phyloP scores from a whole-genome alignment of 305 asterid genomes.

The Fraxinus angustifolia region DNA sequence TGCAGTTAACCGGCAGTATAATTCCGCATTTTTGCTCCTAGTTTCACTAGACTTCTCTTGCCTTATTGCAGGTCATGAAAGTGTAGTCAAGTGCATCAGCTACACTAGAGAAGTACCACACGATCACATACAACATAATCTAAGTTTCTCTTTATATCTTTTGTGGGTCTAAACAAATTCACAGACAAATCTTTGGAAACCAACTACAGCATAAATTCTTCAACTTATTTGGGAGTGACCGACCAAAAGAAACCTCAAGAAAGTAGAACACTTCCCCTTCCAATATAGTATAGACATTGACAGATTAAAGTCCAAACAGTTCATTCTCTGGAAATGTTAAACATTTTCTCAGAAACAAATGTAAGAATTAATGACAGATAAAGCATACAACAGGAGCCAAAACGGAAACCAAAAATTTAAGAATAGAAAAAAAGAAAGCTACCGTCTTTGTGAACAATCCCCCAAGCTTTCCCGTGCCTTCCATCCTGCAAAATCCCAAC shows the following conservation, averaged over 20 bases:
- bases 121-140: not conserved
- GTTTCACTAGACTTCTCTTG: not conserved
- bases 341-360: not conserved
- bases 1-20: not conserved
- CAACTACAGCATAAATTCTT: not conserved
- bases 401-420: not conserved
- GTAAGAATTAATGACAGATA: not conserved
- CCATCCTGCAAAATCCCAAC: conserved; percentile 64
- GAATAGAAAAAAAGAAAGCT: not conserved
- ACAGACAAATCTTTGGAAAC: not conserved
- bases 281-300: not conserved
- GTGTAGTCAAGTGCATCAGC: not conserved
- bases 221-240: not conserved
- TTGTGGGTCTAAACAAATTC: not conserved
- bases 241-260: not conserved
- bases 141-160: not conserved
- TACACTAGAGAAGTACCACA: not conserved
- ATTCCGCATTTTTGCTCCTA: not conserved
- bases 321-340: not conserved
- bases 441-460: conserved; percentile 79
- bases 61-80: not conserved
- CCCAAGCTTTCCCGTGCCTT: conserved; percentile 84
- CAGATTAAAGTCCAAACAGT: not conserved
- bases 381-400: not conserved
- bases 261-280: not conserved